Percentiles rank a stretch among this genome's conserved stretches.
These are phyloP conservation scores for Ascochyta clinopodiicola DNA, from an alignment of 2,329 filamentous ascomycete species.

Conservation along the genomic window DNA sequence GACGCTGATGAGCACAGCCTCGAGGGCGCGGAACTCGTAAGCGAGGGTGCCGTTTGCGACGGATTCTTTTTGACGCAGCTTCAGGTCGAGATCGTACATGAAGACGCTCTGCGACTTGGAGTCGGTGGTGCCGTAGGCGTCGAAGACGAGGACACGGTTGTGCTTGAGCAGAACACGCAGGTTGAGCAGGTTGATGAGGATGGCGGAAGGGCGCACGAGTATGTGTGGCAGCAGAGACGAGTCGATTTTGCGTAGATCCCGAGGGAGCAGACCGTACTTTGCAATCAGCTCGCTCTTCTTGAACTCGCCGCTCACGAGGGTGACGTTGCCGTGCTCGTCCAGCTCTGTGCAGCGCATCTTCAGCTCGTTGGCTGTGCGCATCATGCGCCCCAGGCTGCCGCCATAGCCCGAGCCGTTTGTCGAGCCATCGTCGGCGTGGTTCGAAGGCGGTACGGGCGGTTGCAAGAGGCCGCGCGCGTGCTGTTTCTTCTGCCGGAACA, in stretches of 20 bases:
- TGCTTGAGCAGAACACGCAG: constrained; percentile 94
- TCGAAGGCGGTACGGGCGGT: constrained; percentile 62
- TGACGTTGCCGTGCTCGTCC: constrained; percentile 89
- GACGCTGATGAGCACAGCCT: constrained; percentile 92
- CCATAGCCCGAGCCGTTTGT: constrained; percentile 48
- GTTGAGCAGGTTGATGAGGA: constrained; percentile 95
- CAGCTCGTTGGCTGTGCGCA: constrained; percentile 83
- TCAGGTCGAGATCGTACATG: constrained; percentile 96
- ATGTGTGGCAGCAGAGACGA: constrained; percentile 95
- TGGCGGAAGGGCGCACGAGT: constrained; percentile 88
- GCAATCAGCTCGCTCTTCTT: constrained; percentile 97
- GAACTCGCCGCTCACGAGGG: constrained; percentile 92
- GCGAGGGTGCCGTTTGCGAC: constrained; percentile 66
- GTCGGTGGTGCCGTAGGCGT: constrained; percentile 92
- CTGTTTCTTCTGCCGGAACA: constrained; percentile 39
- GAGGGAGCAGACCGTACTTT: constrained; percentile 88
- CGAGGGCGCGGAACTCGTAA: constrained; percentile 94
- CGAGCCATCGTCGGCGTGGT: constrained; percentile 63
- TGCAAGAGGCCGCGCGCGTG: constrained; percentile 56
- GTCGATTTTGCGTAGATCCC: constrained; percentile 96
- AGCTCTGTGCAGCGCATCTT: constrained; percentile 93
- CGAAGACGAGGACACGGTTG: constrained; percentile 92
- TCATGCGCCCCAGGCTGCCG: constrained; percentile 67
- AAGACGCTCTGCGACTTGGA: constrained; percentile 96
- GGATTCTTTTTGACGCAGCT: constrained; percentile 79